These are phyloP conservation scores for Pseudogymnoascus sp. DNA, from an alignment of 2,329 filamentous ascomycete species.

Conservation along the genomic window DNA sequence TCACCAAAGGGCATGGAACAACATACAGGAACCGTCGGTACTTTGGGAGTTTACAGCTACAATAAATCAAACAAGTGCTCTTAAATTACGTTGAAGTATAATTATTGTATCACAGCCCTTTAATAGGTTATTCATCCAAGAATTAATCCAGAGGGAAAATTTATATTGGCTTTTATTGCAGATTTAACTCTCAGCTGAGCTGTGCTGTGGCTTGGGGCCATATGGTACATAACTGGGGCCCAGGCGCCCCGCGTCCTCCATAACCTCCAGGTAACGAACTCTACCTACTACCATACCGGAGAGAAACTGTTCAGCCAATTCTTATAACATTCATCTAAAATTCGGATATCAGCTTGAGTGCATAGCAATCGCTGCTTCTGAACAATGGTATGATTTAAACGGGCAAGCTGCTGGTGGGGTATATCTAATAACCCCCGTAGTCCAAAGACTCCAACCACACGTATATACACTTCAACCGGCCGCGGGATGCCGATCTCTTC, in stretches of 20 bases:
- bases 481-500: slow-evolving; percentile 68
- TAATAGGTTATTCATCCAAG: neutral
- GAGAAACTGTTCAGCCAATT: neutral
- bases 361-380: neutral
- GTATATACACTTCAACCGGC: slow-evolving; percentile 63
- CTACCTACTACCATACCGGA: neutral
- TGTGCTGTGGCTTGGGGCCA: neutral
- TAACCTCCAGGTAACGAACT: slow-evolving; percentile 1
- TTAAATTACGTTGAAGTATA: neutral
- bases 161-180: neutral
- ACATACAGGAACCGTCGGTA: neutral
- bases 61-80: neutral
- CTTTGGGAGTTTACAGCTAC: neutral
- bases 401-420: neutral
- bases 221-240: neutral
- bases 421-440: slow-evolving; percentile 13
- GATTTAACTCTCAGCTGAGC: neutral
- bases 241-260: neutral
- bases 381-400: neutral
- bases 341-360: neutral
- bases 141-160: neutral
- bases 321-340: neutral
- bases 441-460: slow-evolving; percentile 66
- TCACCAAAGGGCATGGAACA: neutral
- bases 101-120: neutral